Evolutionary conservation across 2,329 filamentous ascomycete species (phyloP).

Genomic region (Niveomyces coronatus): DNA sequence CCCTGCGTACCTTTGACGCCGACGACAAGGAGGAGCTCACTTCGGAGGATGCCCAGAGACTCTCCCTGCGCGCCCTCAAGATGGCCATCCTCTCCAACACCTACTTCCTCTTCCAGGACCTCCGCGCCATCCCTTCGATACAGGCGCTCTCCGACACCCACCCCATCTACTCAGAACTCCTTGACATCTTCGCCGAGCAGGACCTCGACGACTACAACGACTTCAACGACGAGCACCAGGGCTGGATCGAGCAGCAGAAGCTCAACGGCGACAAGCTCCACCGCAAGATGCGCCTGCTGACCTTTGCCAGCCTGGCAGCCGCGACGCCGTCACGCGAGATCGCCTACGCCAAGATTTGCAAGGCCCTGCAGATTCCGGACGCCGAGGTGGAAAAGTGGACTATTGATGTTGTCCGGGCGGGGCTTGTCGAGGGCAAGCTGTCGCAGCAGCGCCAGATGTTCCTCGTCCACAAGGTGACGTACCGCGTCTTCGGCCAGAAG

Average conservation of each 20-base stretch:
- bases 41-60: slow-evolving; percentile 49
- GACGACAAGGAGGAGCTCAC: slow-evolving; percentile 43
- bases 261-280: slow-evolving; percentile 65
- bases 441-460: slow-evolving; percentile 89
- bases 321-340: slow-evolving; percentile 76
- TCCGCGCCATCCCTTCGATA: slow-evolving; percentile 71
- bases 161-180: slow-evolving; percentile 76
- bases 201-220: slow-evolving; percentile 92
- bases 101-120: slow-evolving; percentile 66
- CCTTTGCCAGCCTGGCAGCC: slow-evolving; percentile 80
- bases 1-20: slow-evolving; percentile 49
- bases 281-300: slow-evolving; percentile 94
- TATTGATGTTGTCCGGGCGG: slow-evolving; percentile 93
- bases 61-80: slow-evolving; percentile 48
- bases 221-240: slow-evolving; percentile 84
- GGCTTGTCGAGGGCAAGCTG: slow-evolving; percentile 91
- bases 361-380: slow-evolving; percentile 69
- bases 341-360: slow-evolving; percentile 75
- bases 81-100: slow-evolving; percentile 41
- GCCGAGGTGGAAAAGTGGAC: slow-evolving; percentile 97
- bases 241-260: slow-evolving; percentile 68
- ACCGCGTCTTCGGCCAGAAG: slow-evolving; percentile 94
- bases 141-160: slow-evolving; percentile 82
- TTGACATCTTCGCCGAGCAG: slow-evolving; percentile 92
- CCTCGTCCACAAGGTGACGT: slow-evolving; percentile 89